Conservation (phyloP, 805 yeast species). For the Wickerhamiella alocasiicola region DNA sequence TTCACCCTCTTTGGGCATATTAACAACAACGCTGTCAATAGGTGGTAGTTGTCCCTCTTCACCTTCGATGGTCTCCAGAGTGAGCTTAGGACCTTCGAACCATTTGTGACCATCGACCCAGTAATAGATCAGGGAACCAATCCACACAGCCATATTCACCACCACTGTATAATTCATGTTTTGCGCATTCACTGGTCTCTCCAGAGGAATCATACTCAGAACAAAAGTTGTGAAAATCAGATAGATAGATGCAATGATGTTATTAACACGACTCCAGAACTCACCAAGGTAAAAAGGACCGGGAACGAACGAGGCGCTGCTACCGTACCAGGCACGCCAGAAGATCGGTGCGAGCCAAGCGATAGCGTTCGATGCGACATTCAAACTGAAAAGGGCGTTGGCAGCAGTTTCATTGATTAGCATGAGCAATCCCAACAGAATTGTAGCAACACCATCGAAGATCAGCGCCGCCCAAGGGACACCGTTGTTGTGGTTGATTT, state of each 20-base stretch:
- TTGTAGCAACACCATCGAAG: constrained; percentile 38
- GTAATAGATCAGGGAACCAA: constrained; percentile 40
- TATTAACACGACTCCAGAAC: constrained; percentile 33
- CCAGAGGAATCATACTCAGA: constrained; percentile 49
- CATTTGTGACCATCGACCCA: constrained; percentile 38
- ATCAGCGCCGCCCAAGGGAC: constrained; percentile 59
- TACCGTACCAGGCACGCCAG: constrained; percentile 42
- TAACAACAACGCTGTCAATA: constrained; percentile 9
- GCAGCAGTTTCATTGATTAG: constrained; percentile 50
- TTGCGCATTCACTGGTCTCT: constrained; percentile 26
- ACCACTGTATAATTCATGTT: constrained; percentile 62
- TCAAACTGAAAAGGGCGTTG: constrained; percentile 50
- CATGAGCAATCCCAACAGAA: constrained; percentile 44
- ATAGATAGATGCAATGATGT: constrained; percentile 32
- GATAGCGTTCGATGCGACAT: constrained; percentile 48
- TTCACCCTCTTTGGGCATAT: constrained; percentile 4
- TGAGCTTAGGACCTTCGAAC: constrained; percentile 42
- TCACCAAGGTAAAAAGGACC: constrained; percentile 58
- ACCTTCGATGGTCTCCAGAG: constrained; percentile 12
- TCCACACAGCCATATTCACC: constrained; percentile 49
- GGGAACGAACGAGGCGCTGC: constrained; percentile 43
- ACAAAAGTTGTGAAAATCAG: constrained; percentile 38
- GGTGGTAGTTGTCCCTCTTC: constrained; percentile 1
- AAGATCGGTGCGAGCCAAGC: constrained; percentile 53
- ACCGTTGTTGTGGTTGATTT: constrained; percentile 40